These are phyloP conservation scores for Catenaria anguillulae DNA, from an alignment of 371 early-diverging fungal genomes.

Conservation along the genomic window DNA sequence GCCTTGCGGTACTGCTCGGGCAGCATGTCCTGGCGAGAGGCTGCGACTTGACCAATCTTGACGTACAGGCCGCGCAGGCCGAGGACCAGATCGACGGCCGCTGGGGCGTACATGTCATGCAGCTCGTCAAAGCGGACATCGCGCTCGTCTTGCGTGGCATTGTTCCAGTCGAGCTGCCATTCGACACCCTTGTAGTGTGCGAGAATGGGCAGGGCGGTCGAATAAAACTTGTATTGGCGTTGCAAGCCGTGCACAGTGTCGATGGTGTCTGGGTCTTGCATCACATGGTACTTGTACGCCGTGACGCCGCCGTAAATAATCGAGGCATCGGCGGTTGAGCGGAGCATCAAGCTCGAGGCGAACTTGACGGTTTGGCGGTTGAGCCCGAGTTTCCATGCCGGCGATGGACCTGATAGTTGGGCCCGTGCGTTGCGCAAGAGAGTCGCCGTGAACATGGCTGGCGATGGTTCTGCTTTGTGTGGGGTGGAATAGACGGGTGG, in stretches of 20 bases:
- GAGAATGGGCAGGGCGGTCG: neutral
- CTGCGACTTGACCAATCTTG: slow-evolving; percentile 1
- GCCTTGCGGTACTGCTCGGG: neutral
- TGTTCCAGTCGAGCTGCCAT: neutral
- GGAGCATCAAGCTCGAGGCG: neutral
- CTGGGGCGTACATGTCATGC: slow-evolving; percentile 2
- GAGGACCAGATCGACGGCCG: neutral
- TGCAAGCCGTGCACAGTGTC: neutral
- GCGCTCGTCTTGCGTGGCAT: neutral
- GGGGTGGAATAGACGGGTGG: too few relatives aligned
- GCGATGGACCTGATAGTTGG: too few relatives aligned
- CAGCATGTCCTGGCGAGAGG: neutral
- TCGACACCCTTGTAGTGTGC: neutral
- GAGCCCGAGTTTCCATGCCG: too few relatives aligned
- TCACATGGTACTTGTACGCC: neutral
- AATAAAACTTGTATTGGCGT: neutral
- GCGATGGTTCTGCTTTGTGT: too few relatives aligned
- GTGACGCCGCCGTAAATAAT: neutral
- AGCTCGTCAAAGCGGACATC: neutral
- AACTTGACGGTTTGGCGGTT: too few relatives aligned
- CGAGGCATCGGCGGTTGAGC: neutral
- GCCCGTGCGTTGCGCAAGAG: too few relatives aligned
- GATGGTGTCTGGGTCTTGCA: neutral
- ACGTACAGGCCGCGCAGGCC: neutral
- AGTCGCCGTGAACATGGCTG: too few relatives aligned